These are phyloP conservation scores for Metschnikowia santaceciliae DNA, from an alignment of 805 yeast genomes.

Conservation along the genomic window DNA sequence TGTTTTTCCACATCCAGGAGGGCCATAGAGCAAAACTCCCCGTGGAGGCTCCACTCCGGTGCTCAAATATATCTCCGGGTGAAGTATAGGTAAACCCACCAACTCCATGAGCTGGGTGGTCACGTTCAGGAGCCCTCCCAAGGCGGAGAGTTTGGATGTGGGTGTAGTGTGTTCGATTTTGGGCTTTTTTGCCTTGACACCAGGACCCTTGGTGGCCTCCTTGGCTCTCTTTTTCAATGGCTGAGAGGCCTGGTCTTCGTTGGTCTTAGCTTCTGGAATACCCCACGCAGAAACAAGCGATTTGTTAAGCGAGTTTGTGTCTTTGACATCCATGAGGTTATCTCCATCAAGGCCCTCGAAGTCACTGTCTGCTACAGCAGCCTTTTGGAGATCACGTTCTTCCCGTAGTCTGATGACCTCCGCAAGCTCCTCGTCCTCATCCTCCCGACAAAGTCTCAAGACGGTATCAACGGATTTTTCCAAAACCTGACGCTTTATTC, in stretches of 20 bases:
- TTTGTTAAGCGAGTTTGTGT: slow-evolving; percentile 69
- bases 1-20: slow-evolving; percentile 99
- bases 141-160: slow-evolving; percentile 56
- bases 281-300: slow-evolving; percentile 74
- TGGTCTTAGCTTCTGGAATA: slow-evolving; percentile 4
- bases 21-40: slow-evolving; percentile 92
- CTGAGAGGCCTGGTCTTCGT: slow-evolving; percentile 22
- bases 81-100: slow-evolving; percentile 86
- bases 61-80: slow-evolving; percentile 83
- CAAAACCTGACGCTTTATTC: slow-evolving; percentile 64
- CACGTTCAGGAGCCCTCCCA: slow-evolving; percentile 90
- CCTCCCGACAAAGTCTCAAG: slow-evolving; percentile 50
- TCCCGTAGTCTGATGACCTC: slow-evolving; percentile 20
- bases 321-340: slow-evolving; percentile 55
- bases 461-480: slow-evolving; percentile 63
- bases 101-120: slow-evolving; percentile 83
- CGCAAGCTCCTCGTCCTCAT: slow-evolving; percentile 57
- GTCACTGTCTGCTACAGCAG: slow-evolving; percentile 34
- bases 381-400: slow-evolving; percentile 17
- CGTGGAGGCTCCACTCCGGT: slow-evolving; percentile 96
- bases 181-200: slow-evolving; percentile 28
- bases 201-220: slow-evolving; percentile 32
- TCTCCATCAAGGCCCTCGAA: slow-evolving; percentile 36
- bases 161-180: slow-evolving; percentile 69
- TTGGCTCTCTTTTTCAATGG: slow-evolving; percentile 51